These are phyloP conservation scores for Dillenia suffruticosa DNA, from an alignment of 164 flowering plant genomes.

Conservation along the genomic window DNA sequence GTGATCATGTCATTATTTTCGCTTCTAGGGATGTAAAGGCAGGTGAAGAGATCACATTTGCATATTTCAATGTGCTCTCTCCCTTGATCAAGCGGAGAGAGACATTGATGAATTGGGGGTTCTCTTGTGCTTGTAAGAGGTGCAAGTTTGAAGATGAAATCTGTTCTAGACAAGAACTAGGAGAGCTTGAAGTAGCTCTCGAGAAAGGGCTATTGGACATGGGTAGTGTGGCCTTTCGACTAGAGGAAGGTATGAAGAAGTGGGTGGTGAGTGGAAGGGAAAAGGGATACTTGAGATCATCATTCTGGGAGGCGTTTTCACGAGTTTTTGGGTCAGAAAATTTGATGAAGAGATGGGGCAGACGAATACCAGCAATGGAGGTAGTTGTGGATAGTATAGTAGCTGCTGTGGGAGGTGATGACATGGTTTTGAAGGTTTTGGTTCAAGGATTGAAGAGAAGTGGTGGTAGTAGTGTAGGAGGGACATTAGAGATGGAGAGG, in stretches of 20 bases:
- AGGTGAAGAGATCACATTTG: conserved; percentile 85
- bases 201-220: conserved; percentile 46
- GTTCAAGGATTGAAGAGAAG: conserved; percentile 32
- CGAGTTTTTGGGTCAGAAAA: conserved; percentile 50
- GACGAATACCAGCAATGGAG: conserved; percentile 50
- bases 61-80: conserved; percentile 64
- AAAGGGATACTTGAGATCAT: conserved; percentile 71
- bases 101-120: conserved; percentile 66
- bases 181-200: conserved; percentile 48
- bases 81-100: conserved; percentile 48
- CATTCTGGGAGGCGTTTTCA: conserved; percentile 57
- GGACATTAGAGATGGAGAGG: conserved; percentile 47
- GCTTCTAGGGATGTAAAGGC: conserved; percentile 73
- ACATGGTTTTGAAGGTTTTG: conserved; percentile 48
- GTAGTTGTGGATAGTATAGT: conserved; percentile 56
- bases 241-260: conserved; percentile 73
- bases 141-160: conserved; percentile 65
- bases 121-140: conserved; percentile 63
- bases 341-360: conserved; percentile 60
- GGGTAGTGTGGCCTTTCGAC: conserved; percentile 35
- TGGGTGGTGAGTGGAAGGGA: conserved; percentile 58
- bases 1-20: conserved; percentile 59
- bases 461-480: conserved; percentile 15
- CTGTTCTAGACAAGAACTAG: conserved; percentile 32
- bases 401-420: conserved; percentile 68